These are phyloP conservation scores for Elsinoe perseae DNA, from an alignment of 2,329 filamentous ascomycete species.

Conservation along the genomic window DNA sequence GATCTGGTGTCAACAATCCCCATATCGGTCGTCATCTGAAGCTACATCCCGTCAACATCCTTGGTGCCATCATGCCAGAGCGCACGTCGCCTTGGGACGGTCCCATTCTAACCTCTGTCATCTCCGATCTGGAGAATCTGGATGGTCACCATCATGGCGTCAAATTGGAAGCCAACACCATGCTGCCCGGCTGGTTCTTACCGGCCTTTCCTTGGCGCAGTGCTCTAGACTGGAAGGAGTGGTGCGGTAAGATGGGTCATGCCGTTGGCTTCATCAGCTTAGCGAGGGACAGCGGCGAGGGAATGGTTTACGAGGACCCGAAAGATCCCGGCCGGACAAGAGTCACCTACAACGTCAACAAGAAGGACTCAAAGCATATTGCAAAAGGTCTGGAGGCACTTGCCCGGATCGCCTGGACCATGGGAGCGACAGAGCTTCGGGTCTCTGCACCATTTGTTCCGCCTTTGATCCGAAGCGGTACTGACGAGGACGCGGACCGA, in stretches of 20 bases:
- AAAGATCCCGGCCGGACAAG: slow-evolving; percentile 50
- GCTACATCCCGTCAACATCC: slow-evolving; percentile 61
- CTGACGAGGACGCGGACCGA: slow-evolving; percentile 30
- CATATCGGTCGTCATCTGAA: slow-evolving; percentile 78
- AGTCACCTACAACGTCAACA: slow-evolving; percentile 62
- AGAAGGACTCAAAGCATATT: slow-evolving; percentile 63
- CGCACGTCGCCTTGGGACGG: slow-evolving; percentile 59
- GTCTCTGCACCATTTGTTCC: slow-evolving; percentile 54
- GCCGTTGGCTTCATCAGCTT: slow-evolving; percentile 67
- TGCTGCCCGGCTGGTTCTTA: slow-evolving; percentile 62
- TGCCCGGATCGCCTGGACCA: slow-evolving; percentile 68
- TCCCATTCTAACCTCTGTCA: slow-evolving; percentile 70
- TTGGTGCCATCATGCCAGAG: slow-evolving; percentile 58
- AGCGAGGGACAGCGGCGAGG: slow-evolving; percentile 66
- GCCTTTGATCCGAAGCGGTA: slow-evolving; percentile 50
- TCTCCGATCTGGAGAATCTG: slow-evolving; percentile 70
- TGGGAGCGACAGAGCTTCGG: slow-evolving; percentile 74
- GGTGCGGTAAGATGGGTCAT: slow-evolving; percentile 59
- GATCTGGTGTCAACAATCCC: slow-evolving; percentile 71
- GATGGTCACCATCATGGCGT: slow-evolving; percentile 72
- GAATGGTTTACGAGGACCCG: slow-evolving; percentile 66
- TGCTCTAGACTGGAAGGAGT: slow-evolving; percentile 65
- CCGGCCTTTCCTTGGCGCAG: slow-evolving; percentile 58
- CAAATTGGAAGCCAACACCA: slow-evolving; percentile 70
- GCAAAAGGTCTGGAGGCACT: slow-evolving; percentile 64